These are phyloP conservation scores for Populus hybrid DNA, from an alignment of 441 rosid species.

Conservation along the genomic window DNA sequence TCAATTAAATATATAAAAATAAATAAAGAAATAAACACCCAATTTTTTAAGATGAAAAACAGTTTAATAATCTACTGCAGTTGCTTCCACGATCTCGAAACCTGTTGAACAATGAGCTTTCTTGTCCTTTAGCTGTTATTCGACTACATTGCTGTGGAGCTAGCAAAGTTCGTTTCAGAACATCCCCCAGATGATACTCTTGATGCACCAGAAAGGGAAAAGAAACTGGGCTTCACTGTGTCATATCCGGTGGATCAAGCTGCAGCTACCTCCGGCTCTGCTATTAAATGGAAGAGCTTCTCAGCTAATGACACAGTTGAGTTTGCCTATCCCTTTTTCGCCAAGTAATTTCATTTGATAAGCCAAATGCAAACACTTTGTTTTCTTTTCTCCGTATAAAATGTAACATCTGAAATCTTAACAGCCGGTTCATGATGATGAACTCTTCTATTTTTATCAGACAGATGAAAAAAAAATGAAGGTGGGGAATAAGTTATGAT, in stretches of 20 bases:
- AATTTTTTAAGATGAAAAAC: neutral
- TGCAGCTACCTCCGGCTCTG: constrained; percentile 21
- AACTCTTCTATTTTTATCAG: no score
- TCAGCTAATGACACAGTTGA: constrained; percentile 32
- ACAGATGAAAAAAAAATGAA: neutral
- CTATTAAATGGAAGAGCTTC: constrained; percentile 39
- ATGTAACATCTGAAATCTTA: no score
- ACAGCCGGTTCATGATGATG: no score
- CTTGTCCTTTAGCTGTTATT: constrained; percentile 37
- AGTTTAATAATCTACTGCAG: neutral
- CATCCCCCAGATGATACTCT: constrained; percentile 24
- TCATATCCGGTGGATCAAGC: constrained; percentile 36
- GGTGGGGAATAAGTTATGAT: no score
- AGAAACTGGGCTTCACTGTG: constrained; percentile 46
- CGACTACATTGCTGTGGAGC: constrained; percentile 42
- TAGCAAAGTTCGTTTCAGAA: constrained; percentile 38
- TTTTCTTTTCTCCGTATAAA: no score
- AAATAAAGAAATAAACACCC: neutral
- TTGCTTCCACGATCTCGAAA: neutral
- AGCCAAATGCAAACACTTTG: neutral
- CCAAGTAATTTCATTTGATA: neutral
- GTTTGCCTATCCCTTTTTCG: constrained; percentile 2
- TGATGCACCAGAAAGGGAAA: constrained; percentile 18
- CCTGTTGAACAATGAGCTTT: neutral
- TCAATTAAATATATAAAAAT: no score